Conservation (phyloP, 306 rosid species). For the Fragaria ananassa region DNA sequence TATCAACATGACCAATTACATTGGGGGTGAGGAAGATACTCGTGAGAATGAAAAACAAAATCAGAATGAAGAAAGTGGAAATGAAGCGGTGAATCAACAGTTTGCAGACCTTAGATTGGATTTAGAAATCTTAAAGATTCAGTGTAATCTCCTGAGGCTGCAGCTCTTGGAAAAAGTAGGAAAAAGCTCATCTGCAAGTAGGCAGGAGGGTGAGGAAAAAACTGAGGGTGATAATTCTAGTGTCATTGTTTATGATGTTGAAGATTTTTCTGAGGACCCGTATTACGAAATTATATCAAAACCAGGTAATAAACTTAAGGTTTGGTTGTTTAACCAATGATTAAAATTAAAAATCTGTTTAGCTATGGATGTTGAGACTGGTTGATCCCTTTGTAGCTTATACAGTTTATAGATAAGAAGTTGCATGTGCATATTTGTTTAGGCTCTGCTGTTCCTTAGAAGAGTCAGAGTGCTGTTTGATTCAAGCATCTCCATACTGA, state of each 20-base stretch:
- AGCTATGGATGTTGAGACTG: neutral
- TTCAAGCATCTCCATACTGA: neutral
- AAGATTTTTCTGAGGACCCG: neutral
- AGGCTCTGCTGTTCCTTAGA: neutral
- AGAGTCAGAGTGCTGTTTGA: constrained; percentile 1
- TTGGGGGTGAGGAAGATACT: neutral
- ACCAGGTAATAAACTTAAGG: neutral
- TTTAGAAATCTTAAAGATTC: neutral
- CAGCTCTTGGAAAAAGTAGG: neutral
- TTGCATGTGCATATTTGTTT: neutral
- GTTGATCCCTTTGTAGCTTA: constrained; percentile 6
- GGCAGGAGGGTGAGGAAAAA: neutral
- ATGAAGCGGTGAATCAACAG: neutral
- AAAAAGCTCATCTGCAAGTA: neutral
- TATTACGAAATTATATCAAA: neutral
- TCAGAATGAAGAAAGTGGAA: neutral
- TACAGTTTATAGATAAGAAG: constrained; percentile 8
- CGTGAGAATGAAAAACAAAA: neutral
- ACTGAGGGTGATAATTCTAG: neutral
- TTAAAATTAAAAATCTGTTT: neutral
- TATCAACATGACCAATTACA: constrained; percentile 13
- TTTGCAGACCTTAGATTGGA: neutral
- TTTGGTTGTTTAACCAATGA: neutral
- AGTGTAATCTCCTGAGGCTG: neutral
- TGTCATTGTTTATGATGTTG: neutral